These are phyloP conservation scores for Dimargaris cristalligena DNA, from an alignment of 192 early-diverging fungal genomes.

Conservation along the genomic window DNA sequence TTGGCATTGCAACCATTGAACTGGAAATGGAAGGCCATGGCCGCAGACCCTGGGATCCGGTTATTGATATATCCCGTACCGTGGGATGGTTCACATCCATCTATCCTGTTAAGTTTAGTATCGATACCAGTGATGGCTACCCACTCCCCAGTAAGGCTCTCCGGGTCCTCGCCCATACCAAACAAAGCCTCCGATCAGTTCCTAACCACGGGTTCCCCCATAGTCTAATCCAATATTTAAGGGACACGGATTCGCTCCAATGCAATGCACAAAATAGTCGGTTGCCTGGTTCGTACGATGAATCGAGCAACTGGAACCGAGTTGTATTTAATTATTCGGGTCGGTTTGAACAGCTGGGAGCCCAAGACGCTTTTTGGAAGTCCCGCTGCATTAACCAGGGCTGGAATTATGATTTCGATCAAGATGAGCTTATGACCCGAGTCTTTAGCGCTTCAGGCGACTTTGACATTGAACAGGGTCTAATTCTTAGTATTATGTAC, in stretches of 20 bases:
- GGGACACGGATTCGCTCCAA: too few species aligned
- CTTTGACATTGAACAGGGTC: neutral
- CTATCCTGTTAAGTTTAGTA: neutral
- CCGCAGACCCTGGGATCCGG: neutral
- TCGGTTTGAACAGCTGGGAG: neutral
- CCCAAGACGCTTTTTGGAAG: neutral
- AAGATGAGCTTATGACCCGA: neutral
- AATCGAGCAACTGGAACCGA: neutral
- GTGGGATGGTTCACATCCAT: neutral
- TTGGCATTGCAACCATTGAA: neutral
- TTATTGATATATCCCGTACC: neutral
- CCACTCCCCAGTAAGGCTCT: neutral
- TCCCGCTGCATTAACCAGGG: neutral
- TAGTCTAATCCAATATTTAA: neutral
- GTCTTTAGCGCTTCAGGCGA: neutral
- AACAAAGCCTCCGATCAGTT: neutral
- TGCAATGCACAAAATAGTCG: too few species aligned
- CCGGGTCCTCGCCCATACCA: neutral
- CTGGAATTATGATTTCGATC: neutral
- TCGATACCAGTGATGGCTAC: neutral
- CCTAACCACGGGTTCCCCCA: neutral
- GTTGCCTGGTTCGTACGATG: too few species aligned
- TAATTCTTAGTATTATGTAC: too few species aligned
- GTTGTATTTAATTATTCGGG: neutral
- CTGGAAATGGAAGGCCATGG: neutral